Evolutionary conservation across 2,329 filamentous ascomycete species (phyloP), one percentile per base, ranked within the genome.

Genomic region (Penicillium brevicompactum): DNA sequence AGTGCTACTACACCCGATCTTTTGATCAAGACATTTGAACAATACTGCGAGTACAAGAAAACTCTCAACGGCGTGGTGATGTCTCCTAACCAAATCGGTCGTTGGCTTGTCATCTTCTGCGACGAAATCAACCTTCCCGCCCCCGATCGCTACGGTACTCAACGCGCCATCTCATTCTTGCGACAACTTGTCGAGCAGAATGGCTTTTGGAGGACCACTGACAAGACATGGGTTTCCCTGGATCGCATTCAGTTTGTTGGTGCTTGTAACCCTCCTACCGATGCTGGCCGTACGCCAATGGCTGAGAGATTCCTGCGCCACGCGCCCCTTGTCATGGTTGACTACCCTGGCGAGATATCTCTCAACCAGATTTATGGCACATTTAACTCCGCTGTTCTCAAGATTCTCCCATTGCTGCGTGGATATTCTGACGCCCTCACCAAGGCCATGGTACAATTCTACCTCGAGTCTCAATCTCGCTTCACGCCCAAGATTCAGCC

Each of bases 11-110:
- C 94, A 0, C 95, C 94, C 1, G 95, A 99, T 74, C 85, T 99
- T 27, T 84, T 99, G 59, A 92, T 99, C 80, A 99, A 99, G 82
- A 99, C 95, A 0, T 96, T 99, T 64, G 94, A 99, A 77, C 95
- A 99, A 73, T 97, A 99, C 75, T 99, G 94, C 76, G 94, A 99
- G 76, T 99, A 99, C 79, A 95, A 93, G 80, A 99, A 99, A 84
- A 97, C 94, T 0, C 80, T 97, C 46, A 97, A 94, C 70, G 94
- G 94, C 41, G 92, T 97, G 18, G 89, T 97, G 67, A 88, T 99
- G 62, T 96, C 93, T 22, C 94, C 94, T 0, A 96, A 89, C 6
- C 95, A 99, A 72, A 96, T 99, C 66, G 94, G 94, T 21, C 88
- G 93, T 64, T 99, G 94, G 94, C 83, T 99, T 37, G 93, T 99